Percentiles rank a stretch among this genome's conserved stretches.
Evolutionary conservation across 768 basidiomycete genomes (phyloP).

Genomic region (Tulasnella sp.): DNA sequence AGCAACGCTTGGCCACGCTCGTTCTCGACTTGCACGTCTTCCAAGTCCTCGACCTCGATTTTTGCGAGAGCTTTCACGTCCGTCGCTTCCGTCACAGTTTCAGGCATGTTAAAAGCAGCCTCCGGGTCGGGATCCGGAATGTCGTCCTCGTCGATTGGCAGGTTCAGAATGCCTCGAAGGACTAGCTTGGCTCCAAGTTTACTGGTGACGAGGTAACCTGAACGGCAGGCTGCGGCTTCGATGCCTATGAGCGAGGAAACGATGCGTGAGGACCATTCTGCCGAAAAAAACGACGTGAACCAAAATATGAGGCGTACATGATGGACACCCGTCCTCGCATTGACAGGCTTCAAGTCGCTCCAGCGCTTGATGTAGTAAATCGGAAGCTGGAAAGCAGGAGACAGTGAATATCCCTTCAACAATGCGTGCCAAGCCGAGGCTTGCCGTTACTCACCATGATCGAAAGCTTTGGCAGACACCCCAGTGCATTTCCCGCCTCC

Average conservation of each 20-base stretch:
- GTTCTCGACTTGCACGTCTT: background rate
- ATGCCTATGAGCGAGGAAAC: slow-evolving; percentile 43
- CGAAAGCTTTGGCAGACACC: slow-evolving; percentile 70
- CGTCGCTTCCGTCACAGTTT: slow-evolving; percentile 42
- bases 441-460: slow-evolving; percentile 47
- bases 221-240: slow-evolving; percentile 54
- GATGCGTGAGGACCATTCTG: background rate
- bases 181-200: slow-evolving; percentile 69
- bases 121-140: slow-evolving; percentile 27
- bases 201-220: slow-evolving; percentile 63
- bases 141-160: slow-evolving; percentile 35
- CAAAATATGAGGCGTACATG: slow-evolving; percentile 42
- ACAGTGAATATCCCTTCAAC: background rate
- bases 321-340: slow-evolving; percentile 61
- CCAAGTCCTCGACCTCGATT: slow-evolving; percentile 40
- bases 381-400: slow-evolving; percentile 37
- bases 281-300: background rate
- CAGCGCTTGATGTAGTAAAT: slow-evolving; percentile 53
- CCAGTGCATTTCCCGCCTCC: slow-evolving; percentile 60
- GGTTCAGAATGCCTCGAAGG: slow-evolving; percentile 50
- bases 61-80: slow-evolving; percentile 40
- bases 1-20: background rate
- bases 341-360: slow-evolving; percentile 50
- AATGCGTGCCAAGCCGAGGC: background rate
- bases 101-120: slow-evolving; percentile 18